Conservation (phyloP, 2,329 filamentous ascomycete species). For the Pyrenochaeta sp. region DNA sequence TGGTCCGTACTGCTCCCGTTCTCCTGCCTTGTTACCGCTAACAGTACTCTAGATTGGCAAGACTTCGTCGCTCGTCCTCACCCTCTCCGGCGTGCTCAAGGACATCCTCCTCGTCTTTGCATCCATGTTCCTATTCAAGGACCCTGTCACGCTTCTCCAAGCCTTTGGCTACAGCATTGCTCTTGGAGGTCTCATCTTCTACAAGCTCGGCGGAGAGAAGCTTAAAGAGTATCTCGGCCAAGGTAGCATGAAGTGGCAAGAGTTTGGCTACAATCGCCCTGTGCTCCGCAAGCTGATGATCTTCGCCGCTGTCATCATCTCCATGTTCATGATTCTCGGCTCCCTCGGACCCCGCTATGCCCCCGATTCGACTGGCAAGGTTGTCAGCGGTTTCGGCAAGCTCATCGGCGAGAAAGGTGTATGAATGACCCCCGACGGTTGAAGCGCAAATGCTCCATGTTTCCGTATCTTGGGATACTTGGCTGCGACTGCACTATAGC, state of each 20-base stretch:
- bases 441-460: background rate
- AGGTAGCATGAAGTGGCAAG: constrained; percentile 80
- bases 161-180: constrained; percentile 86
- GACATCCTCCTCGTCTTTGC: constrained; percentile 83
- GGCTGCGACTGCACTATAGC: background rate
- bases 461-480: background rate
- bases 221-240: constrained; percentile 81
- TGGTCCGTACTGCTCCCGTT: constrained; percentile 65
- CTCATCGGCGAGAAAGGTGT: constrained; percentile 42
- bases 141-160: constrained; percentile 77
- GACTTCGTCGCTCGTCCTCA: constrained; percentile 85
- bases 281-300: constrained; percentile 80
- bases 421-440: constrained; percentile 11
- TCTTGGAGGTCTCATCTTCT: constrained; percentile 80
- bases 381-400: constrained; percentile 45
- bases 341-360: constrained; percentile 53
- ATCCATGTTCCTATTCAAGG: constrained; percentile 83
- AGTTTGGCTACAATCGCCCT: constrained; percentile 81
- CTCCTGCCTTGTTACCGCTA: constrained; percentile 14
- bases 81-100: constrained; percentile 87
- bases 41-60: constrained; percentile 74
- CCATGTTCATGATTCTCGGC: constrained; percentile 74
- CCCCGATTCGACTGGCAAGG: constrained; percentile 46
- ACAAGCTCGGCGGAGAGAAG: constrained; percentile 85
- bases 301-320: constrained; percentile 68